Base-by-base conservation (phyloP, 2,329 filamentous ascomycete genomes). In the Mycosphaerella arachidis region DNA sequence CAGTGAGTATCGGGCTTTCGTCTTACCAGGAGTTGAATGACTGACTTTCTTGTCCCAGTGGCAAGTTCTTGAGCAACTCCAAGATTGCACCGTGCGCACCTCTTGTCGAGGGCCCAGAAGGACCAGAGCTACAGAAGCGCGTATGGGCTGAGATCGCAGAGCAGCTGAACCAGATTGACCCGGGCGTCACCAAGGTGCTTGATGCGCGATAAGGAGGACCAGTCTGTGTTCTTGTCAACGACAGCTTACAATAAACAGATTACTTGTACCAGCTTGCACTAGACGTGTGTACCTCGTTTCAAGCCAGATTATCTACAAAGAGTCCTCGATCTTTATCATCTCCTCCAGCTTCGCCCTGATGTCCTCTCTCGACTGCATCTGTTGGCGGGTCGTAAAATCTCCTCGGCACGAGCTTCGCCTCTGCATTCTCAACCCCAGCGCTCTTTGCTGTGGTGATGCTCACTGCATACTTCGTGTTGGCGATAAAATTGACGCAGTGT, bases 321-420 rank as follows among this genome's bases (percentile, higher is more conserved):
- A 64, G 31, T 69, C 71, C 67, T 81, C 78, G 66, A 80, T 71
- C 56, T 66, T 67, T n/a, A 72, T 73, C 67, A 80, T 66, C 56
- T 73, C 71, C 43, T 65, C 72, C 72, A 81, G 79, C 46, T 72
- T 72, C 50, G 70, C 70, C 57, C 67, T 66, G 45, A 81, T 76
- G 46, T 68, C 72, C 68, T 75, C 3, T 70, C 74, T 80, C 81
- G n/a, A 72, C 74, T 33, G 65, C 74, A 35, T 80, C 77, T 6
- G 68, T 70, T 0, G 76, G 73, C 61, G 76, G 74, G 64, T 83
- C 76, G 68, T 89, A 24, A 24, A 3, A 3, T 24, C 24, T 24
- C 24, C 24, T 24, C 24, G 24, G 24, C 24, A 24, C 24, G 24
- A 24, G 2, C 24, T 24, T 24, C 24, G 24, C 24, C 24, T 24